Percentiles rank a stretch among this genome's conserved stretches.
phyloP scores from a whole-genome alignment of 352 stramenopile genomes.

The Lagenidium giganteum region DNA sequence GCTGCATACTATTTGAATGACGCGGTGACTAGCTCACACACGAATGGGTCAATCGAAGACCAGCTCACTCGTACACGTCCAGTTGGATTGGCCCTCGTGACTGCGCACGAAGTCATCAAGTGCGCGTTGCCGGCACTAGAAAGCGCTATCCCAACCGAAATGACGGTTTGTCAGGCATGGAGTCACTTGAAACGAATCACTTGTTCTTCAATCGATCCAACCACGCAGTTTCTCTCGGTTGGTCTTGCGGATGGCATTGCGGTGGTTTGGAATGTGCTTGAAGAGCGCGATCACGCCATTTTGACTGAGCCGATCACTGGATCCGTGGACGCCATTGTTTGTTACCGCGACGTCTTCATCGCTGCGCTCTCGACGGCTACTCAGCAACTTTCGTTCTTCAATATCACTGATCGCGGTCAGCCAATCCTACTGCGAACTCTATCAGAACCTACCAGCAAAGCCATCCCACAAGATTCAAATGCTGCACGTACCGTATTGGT shows the following conservation, averaged over 20 bases:
- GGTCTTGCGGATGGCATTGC: constrained; percentile 39
- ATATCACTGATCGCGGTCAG: constrained; percentile 20
- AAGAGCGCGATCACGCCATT: constrained; percentile 29
- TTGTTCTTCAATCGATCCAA: constrained; percentile 26
- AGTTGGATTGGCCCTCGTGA: constrained; percentile 3
- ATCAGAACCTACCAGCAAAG: constrained; percentile 12
- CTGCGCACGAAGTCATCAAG: constrained; percentile 11
- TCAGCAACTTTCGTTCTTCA: constrained; percentile 42
- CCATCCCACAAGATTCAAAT: constrained; percentile 1
- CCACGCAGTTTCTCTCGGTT: constrained; percentile 40
- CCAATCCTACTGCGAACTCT: constrained; percentile 28
- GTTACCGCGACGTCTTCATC: constrained; percentile 22
- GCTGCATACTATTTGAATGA: constrained; percentile 11
- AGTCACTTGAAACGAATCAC: constrained; percentile 33
- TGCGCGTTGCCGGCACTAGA: constrained; percentile 1
- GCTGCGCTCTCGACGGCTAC: constrained; percentile 24
- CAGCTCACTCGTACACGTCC: constrained; percentile 3
- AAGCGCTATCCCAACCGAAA: background rate
- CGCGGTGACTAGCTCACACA: background rate
- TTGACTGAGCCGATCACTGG: constrained; percentile 1
- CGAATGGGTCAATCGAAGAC: no score
- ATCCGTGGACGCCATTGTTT: constrained; percentile 11
- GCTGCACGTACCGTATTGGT: no score
- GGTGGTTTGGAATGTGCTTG: constrained; percentile 49
- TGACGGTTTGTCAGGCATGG: constrained; percentile 24